A percentile compares a stretch with the other conserved stretches of the same genome.
Evolutionary conservation across 202 grass and related monocot genomes (phyloP).

Genomic region (Panicum hallii): DNA sequence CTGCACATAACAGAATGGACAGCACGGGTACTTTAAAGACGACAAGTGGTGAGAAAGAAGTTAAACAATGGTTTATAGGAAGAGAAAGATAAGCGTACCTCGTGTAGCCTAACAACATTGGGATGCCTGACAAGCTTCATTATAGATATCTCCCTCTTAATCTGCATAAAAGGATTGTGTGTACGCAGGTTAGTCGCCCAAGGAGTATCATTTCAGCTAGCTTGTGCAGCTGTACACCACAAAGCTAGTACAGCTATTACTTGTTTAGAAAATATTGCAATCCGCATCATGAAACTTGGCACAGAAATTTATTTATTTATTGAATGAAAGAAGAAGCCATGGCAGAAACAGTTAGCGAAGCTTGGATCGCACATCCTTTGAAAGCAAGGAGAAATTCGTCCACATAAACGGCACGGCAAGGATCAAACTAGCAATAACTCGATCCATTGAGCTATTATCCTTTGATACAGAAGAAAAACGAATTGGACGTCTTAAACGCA

Average conservation of each 20-base stretch:
- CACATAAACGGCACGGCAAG: background rate
- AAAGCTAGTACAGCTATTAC: background rate
- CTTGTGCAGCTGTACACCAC: constrained; percentile 14
- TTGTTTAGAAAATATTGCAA: constrained; percentile 11
- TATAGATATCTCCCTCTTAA: constrained; percentile 99
- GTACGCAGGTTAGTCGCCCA: background rate
- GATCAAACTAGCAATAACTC: constrained; percentile 27
- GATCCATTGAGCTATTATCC: background rate
- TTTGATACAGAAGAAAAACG: background rate
- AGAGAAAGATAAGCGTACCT: constrained; percentile 53
- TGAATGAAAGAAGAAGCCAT: background rate
- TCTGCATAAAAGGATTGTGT: constrained; percentile 60
- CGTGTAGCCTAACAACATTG: constrained; percentile 86
- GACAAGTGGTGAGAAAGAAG: constrained; percentile 3
- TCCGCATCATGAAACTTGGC: background rate
- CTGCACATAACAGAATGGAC: constrained; percentile 65
- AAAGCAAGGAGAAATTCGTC: background rate
- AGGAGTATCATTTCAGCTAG: constrained; percentile 20
- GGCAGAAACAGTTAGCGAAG: background rate
- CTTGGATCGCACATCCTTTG: background rate
- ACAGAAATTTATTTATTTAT: background rate
- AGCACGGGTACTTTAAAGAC: background rate
- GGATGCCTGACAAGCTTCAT: constrained; percentile 99
- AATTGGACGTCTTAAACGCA: too few relatives aligned
- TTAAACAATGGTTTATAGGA: constrained; percentile 8